phyloP scores from a whole-genome alignment of 2,329 filamentous ascomycete species.

The Gremmenia infestans region DNA sequence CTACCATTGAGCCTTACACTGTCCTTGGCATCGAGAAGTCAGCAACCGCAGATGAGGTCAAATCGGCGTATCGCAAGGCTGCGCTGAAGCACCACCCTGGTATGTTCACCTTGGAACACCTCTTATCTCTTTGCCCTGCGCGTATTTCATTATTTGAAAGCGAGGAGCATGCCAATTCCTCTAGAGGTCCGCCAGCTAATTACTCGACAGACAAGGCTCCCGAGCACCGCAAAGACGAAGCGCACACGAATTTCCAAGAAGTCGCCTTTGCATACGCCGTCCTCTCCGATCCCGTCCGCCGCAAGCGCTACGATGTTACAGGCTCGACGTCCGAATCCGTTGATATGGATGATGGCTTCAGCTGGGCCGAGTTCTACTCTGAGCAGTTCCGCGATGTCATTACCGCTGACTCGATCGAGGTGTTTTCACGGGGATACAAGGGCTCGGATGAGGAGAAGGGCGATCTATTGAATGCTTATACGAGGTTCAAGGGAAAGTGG shows the following conservation, averaged over 20 bases:
- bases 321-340: conserved; percentile 84
- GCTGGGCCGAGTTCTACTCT: conserved; percentile 87
- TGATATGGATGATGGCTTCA: conserved; percentile 71
- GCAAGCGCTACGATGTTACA: conserved; percentile 82
- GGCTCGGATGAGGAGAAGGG: conserved; percentile 77
- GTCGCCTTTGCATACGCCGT: conserved; percentile 93
- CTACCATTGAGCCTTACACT: conserved; percentile 67
- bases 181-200: conserved; percentile 2
- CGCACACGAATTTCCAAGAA: conserved; percentile 79
- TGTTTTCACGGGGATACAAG: conserved; percentile 76
- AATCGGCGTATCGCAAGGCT: conserved; percentile 84
- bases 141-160: not conserved
- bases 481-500: conserved; percentile 68
- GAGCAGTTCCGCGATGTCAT: conserved; percentile 77
- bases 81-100: conserved; percentile 84
- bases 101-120: conserved; percentile 36
- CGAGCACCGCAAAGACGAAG: conserved; percentile 61
- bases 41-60: conserved; percentile 75
- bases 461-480: conserved; percentile 74
- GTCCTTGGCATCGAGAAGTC: conserved; percentile 66
- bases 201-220: conserved; percentile 66
- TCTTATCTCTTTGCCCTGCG: not conserved
- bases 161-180: no score
- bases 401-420: conserved; percentile 66
- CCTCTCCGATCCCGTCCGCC: conserved; percentile 75